Evolutionary conservation across 202 grass and related monocot genomes (phyloP).

Genomic region (Brachypodium distachyon): DNA sequence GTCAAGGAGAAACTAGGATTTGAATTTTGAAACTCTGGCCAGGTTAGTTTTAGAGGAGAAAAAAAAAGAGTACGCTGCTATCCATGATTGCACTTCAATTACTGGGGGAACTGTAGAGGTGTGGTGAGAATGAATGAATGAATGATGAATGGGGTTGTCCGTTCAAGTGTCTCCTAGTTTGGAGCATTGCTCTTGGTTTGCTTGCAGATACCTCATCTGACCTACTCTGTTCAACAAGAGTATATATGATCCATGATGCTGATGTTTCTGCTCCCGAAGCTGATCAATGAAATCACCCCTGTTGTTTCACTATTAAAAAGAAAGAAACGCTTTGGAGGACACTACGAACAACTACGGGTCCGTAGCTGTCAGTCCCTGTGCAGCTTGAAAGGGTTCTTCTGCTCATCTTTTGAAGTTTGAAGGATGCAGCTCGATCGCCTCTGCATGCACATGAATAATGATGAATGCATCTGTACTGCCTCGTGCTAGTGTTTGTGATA

Average conservation of each 20-base stretch:
- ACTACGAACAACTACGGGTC: too few relatives aligned
- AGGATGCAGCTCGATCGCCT: neutral
- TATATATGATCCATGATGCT: neutral
- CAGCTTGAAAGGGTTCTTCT: too few relatives aligned
- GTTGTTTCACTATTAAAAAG: neutral
- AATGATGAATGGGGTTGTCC: neutral
- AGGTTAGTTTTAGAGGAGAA: neutral
- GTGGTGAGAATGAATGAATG: too few relatives aligned
- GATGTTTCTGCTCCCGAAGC: neutral
- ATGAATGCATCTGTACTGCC: neutral
- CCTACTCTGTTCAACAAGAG: neutral
- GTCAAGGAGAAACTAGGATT: neutral
- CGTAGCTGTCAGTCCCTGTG: too few relatives aligned
- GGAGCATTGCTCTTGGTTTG: constrained; percentile 30
- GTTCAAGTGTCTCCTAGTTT: neutral
- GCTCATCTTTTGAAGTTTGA: constrained; percentile 25
- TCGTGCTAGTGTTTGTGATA: constrained; percentile 8
- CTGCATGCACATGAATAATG: neutral
- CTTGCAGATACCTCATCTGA: neutral
- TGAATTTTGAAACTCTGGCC: neutral
- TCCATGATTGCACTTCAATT: neutral
- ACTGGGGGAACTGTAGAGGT: neutral
- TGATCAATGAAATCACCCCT: neutral
- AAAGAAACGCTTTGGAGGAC: too few relatives aligned
- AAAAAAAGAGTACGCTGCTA: neutral